Evolutionary conservation across 441 rosid species (phyloP), one percentile per base, ranked within the genome.

Genomic region (Erodium moschatum): DNA sequence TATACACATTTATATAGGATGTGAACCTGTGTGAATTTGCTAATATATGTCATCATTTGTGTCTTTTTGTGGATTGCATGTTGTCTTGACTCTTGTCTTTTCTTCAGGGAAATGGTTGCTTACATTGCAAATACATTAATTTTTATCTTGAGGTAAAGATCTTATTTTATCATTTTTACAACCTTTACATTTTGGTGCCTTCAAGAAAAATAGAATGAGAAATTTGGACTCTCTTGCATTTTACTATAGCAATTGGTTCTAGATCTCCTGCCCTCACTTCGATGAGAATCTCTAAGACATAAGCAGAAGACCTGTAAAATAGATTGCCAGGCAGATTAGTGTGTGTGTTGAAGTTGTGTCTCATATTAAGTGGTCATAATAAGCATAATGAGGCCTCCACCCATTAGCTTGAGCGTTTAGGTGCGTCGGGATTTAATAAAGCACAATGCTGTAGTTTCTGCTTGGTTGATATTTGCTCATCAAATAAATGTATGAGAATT

Each of bases 31-130:
- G 13, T 21, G 35, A 11, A 64, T 31, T 40, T 65, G 10, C 44
- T 67, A 56, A 40, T 19, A 44, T 18, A 5, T 5, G 21, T 66
- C 13, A 27, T 7, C 31, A 40, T 60, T 12, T 19, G 13, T 58
- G 4, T 56, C 21, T 19, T 21, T 21, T 58, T 58, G 31, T 58
- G 46, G 2, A 65, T 6, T 72, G 58, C 6, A 2, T 24, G 15
- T 56, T 4, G 60, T 12, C 24, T 42, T 74, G 67, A 65, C 52
- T 67, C 60, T 0, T 52, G 13, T 46, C 61, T 61, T 66, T 70
- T 75, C 33, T 82, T 71, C 83, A 93, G 98, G 98, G 97, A 87
- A 85, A 94, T 94, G 97, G 87, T 87, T 67, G 89, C 97, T 46
- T 91, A 91, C 75, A 86, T 91, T 78, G 98, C 97, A 70, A 94